Evolutionary conservation across 192 early-diverging fungal species (phyloP).

Genomic region (Coemansia biformis): DNA sequence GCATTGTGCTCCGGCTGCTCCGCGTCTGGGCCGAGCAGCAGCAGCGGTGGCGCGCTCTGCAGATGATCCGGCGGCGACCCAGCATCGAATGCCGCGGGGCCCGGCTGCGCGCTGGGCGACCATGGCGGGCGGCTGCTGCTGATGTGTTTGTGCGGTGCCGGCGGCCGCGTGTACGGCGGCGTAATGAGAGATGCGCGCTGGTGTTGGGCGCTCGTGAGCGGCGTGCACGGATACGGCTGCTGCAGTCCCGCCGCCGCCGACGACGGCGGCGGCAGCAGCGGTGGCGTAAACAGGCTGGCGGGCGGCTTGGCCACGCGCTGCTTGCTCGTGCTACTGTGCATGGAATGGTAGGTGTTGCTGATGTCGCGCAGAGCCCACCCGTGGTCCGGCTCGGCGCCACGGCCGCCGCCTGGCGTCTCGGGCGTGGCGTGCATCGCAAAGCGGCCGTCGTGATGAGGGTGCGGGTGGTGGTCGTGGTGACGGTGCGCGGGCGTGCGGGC

Average conservation of each 20-base stretch:
- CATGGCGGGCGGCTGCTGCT: too few species aligned
- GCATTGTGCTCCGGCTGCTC: too few species aligned
- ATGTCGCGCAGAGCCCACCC: slow-evolving; percentile 36
- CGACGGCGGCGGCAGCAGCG: slow-evolving; percentile 15
- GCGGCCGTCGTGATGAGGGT: neutral
- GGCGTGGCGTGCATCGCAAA: neutral
- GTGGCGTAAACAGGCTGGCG: slow-evolving; percentile 28
- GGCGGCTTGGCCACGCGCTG: neutral
- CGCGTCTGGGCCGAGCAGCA: too few species aligned
- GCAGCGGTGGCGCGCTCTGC: slow-evolving; percentile 2
- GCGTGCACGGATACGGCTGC: too few species aligned
- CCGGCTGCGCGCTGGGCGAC: too few species aligned
- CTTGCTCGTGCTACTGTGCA: neutral
- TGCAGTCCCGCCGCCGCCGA: slow-evolving; percentile 3
- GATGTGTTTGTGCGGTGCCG: too few species aligned
- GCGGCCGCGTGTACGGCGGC: slow-evolving; percentile 13
- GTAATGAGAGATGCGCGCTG: neutral
- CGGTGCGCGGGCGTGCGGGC: too few species aligned
- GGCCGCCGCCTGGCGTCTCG: slow-evolving; percentile 2
- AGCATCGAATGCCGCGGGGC: too few species aligned
- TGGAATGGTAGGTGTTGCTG: slow-evolving; percentile 16
- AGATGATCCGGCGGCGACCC: slow-evolving; percentile 2
- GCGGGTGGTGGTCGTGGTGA: too few species aligned
- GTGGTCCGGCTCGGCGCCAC: too few species aligned
- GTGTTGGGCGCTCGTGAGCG: neutral